These are phyloP conservation scores for Saccharum hybrid DNA, from an alignment of 202 grass and related monocot genomes.

Conservation along the genomic window DNA sequence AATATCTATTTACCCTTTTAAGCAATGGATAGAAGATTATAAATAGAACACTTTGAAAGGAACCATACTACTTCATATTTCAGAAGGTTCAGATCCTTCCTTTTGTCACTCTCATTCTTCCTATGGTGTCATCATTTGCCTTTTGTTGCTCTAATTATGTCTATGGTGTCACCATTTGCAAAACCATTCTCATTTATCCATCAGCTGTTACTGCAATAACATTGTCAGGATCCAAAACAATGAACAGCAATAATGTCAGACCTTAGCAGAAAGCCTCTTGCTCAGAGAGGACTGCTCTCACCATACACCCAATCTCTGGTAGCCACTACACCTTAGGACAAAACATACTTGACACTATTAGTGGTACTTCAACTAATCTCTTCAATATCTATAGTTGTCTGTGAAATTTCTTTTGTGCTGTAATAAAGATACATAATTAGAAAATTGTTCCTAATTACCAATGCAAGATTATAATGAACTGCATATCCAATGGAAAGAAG, in stretches of 20 bases:
- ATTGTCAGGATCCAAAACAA: slow-evolving; percentile 10
- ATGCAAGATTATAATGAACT: neutral
- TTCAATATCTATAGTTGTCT: neutral
- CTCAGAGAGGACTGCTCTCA: slow-evolving; percentile 40
- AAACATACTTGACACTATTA: neutral
- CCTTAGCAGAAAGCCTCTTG: slow-evolving; percentile 60
- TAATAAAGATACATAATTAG: neutral
- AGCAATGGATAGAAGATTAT: no score
- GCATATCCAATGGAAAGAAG: neutral
- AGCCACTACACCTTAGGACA: slow-evolving; percentile 10
- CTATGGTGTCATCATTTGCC: neutral
- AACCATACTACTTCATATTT: no score
- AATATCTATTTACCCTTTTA: no score
- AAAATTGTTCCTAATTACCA: no score
- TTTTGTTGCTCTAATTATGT: no score
- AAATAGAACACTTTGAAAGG: no score
- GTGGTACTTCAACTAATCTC: neutral
- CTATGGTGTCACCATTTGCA: no score
- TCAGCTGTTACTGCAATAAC: slow-evolving; percentile 14
- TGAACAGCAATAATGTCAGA: slow-evolving; percentile 18
- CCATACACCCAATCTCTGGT: slow-evolving; percentile 59
- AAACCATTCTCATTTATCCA: slow-evolving; percentile 31
- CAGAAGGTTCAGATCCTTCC: no score
- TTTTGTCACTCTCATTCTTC: no score
- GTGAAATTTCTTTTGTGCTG: neutral